Evolutionary conservation across 2,329 filamentous ascomycete genomes (phyloP).

Genomic region (Orbilia quercus): DNA sequence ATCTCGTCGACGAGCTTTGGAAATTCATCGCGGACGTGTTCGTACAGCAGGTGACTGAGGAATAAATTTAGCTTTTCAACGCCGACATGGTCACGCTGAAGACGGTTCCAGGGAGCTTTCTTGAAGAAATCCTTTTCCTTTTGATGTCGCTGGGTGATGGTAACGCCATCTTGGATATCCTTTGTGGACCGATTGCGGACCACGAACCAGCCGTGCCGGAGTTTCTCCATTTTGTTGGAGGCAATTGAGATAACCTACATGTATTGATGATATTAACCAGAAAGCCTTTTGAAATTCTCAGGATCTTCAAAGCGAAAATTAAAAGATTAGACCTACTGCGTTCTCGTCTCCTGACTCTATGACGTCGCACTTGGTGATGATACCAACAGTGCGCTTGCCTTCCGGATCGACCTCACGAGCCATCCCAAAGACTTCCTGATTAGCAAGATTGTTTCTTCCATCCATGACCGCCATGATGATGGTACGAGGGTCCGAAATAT

Average conservation of each 20-base stretch:
- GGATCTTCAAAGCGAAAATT: no score
- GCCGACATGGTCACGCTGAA: conserved; percentile 63
- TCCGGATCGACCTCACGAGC: conserved; percentile 58
- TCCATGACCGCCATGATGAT: conserved; percentile 59
- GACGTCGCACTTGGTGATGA: conserved; percentile 60
- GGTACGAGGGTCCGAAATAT: conserved; percentile 58
- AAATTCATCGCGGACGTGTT: conserved; percentile 65
- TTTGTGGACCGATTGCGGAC: conserved; percentile 59
- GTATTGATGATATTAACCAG: background rate
- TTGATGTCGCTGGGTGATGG: conserved; percentile 54
- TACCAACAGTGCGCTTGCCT: conserved; percentile 59
- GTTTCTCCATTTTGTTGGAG: conserved; percentile 33
- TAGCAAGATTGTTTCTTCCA: conserved; percentile 58
- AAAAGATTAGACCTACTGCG: conserved; percentile 21
- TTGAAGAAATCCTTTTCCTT: conserved; percentile 59
- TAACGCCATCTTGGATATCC: conserved; percentile 57
- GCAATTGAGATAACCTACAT: conserved; percentile 45
- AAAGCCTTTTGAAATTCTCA: no score
- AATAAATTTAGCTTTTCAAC: conserved; percentile 63
- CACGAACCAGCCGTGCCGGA: conserved; percentile 60
- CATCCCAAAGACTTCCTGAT: conserved; percentile 59
- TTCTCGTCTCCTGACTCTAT: conserved; percentile 58
- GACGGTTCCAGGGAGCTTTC: conserved; percentile 57
- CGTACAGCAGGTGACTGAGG: conserved; percentile 64
- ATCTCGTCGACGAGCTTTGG: conserved; percentile 65